phyloP scores from a whole-genome alignment of 495 filamentous ascomycete species.

The Penicillium steckii region DNA sequence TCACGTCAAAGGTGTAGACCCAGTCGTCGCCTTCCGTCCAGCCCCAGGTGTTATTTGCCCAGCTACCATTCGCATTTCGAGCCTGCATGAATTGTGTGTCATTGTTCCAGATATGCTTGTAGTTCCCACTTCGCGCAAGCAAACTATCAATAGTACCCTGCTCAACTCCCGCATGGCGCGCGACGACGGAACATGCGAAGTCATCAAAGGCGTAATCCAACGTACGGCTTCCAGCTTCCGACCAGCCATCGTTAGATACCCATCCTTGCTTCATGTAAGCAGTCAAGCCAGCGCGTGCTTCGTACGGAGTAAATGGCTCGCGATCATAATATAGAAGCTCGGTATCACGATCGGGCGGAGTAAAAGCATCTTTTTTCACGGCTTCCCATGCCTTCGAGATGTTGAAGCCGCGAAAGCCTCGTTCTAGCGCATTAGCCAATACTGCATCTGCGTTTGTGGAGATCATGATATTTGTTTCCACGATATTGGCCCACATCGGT shows the following conservation, averaged over 20 bases:
- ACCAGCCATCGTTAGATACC: constrained; percentile 29
- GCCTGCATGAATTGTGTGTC: constrained; percentile 30
- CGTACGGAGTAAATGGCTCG: constrained; percentile 22
- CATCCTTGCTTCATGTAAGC: constrained; percentile 27
- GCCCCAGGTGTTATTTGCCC: constrained; percentile 24
- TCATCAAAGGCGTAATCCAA: constrained; percentile 30
- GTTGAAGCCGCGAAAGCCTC: constrained; percentile 24
- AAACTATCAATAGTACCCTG: constrained; percentile 5
- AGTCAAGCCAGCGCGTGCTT: constrained; percentile 25
- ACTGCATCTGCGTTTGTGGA: constrained; percentile 30
- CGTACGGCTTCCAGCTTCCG: constrained; percentile 26
- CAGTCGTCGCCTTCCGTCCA: constrained; percentile 31
- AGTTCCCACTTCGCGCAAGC: constrained; percentile 18
- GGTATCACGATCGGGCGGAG: constrained; percentile 20
- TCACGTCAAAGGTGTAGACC: constrained; percentile 31
- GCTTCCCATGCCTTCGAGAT: constrained; percentile 21
- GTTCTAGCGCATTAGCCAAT: constrained; percentile 24
- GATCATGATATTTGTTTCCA: constrained; percentile 32
- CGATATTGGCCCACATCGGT: constrained; percentile 29
- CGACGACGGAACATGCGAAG: constrained; percentile 25
- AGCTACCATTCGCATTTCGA: constrained; percentile 26
- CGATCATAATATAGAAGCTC: constrained; percentile 27
- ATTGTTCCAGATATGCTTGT: constrained; percentile 25
- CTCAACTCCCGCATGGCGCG: constrained; percentile 11
- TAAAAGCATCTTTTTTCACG: constrained; percentile 25